These are phyloP conservation scores for Graphilbum fragrans DNA, from an alignment of 2,329 filamentous ascomycete species.

Conservation along the genomic window DNA sequence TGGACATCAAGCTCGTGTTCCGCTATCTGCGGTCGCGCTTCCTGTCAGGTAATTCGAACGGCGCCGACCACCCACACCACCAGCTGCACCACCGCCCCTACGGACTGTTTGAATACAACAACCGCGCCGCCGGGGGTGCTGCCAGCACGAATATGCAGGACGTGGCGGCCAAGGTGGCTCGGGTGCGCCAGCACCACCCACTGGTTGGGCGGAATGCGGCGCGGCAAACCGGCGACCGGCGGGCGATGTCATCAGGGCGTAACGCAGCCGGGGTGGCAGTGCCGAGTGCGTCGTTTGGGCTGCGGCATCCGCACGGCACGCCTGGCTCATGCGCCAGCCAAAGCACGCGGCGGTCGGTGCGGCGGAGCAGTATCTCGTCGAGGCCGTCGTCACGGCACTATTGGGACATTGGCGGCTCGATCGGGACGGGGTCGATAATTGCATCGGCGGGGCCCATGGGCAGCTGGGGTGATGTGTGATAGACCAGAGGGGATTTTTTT, in stretches of 20 bases:
- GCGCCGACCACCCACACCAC: conserved; percentile 1
- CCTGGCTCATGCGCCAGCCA: conserved; percentile 73
- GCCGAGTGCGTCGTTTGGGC: conserved; percentile 28
- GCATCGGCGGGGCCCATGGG: conserved; percentile 57
- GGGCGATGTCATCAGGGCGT: conserved; percentile 37
- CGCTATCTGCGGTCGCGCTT: conserved; percentile 73
- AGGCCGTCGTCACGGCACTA: conserved; percentile 76
- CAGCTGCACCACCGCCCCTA: conserved; percentile 1
- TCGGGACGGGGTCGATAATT: conserved; percentile 63
- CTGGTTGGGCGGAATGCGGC: conserved; percentile 47
- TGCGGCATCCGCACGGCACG: conserved; percentile 36
- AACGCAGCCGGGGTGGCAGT: conserved; percentile 24
- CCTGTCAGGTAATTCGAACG: conserved; percentile 30
- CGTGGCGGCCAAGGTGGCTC: conserved; percentile 62
- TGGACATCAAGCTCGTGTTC: conserved; percentile 88
- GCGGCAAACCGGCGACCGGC: conserved; percentile 25
- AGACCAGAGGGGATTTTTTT: background rate
- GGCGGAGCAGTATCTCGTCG: conserved; percentile 57
- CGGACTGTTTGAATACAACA: conserved; percentile 1
- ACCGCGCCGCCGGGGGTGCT: background rate
- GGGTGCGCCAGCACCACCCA: conserved; percentile 82
- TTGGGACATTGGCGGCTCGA: conserved; percentile 79
- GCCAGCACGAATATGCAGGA: conserved; percentile 41
- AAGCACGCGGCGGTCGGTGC: conserved; percentile 63
- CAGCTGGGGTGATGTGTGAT: conserved; percentile 64